phyloP scores from a whole-genome alignment of 164 flowering plant species.

The Nymphaea colorata region DNA sequence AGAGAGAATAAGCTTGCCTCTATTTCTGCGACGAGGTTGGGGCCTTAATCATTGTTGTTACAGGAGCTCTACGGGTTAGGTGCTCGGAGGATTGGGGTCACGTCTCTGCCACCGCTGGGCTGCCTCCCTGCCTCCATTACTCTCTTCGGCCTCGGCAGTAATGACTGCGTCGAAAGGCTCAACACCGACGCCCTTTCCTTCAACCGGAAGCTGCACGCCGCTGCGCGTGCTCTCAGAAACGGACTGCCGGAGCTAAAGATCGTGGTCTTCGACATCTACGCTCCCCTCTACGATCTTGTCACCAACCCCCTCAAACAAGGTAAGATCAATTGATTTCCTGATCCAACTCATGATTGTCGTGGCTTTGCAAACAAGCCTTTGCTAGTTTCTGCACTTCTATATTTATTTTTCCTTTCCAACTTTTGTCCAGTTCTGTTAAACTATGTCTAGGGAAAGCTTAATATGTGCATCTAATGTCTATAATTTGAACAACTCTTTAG shows the following conservation, averaged over 20 bases:
- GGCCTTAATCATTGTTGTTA: not conserved
- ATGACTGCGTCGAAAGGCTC: constrained; percentile 48
- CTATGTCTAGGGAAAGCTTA: too few relatives aligned
- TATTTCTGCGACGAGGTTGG: too few relatives aligned
- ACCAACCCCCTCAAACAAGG: constrained; percentile 52
- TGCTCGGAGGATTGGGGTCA: constrained; percentile 70
- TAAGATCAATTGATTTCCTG: constrained; percentile 13
- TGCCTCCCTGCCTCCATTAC: constrained; percentile 86
- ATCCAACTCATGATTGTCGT: not conserved
- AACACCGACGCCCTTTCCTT: constrained; percentile 54
- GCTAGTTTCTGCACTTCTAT: too few relatives aligned
- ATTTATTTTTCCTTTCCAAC: too few relatives aligned
- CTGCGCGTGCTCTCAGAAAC: constrained; percentile 32
- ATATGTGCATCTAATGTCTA: too few relatives aligned
- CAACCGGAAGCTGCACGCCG: constrained; percentile 54
- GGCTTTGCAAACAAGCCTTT: too few relatives aligned
- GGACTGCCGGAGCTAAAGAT: constrained; percentile 44
- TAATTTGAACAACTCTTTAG: too few relatives aligned
- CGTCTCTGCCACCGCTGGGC: constrained; percentile 67
- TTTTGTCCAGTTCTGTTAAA: too few relatives aligned
- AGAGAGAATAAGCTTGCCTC: too few relatives aligned
- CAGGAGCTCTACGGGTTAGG: constrained; percentile 66
- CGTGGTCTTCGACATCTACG: constrained; percentile 67
- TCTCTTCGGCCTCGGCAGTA: constrained; percentile 49
- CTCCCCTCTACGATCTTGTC: constrained; percentile 62